Evolutionary conservation across 2,329 filamentous ascomycete genomes (phyloP), one percentile per base, ranked within the genome.

Genomic region (Apiospora arundinis): DNA sequence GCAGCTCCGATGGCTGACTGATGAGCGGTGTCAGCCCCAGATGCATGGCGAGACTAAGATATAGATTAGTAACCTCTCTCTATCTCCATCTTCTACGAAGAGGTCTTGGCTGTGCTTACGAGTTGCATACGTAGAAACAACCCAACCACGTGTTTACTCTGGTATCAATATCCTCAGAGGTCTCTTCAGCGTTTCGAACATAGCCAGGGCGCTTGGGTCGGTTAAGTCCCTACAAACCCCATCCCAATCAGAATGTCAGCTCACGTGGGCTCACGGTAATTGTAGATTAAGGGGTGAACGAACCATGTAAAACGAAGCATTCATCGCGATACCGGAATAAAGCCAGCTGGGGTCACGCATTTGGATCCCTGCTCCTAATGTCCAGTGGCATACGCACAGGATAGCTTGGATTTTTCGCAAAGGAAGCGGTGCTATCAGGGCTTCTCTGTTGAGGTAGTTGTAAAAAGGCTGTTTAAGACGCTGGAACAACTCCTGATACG

Each of bases 251-350:
- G 6, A 18, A 25, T 28, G 25, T 37, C 21, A 60, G 52, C 9
- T 21, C 2, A 21, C 18, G 16, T 37, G 3, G 2, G 9, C 0
- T 11, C 3, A 21, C 74, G 28, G 52, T 6, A 8, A 5, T 21
- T 60, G 52, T 21, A 6, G 9, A 37, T 4, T 11, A 4, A 16
- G 2, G 18, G 52, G 21, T 21, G 52, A 21, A 60, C 52, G 73
- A 48, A 77, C 75, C 75, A 79, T 76, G 45, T 74, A 78, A 4
- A 78, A 71, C 28, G 78, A 76, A 4, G 77, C 76, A 68, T 80
- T 79, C 8, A 78, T 72, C 25, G 78, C 77, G n/a, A 80, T 74
- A 1, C 78, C 78, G 32, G 74, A 77, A 69, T 79, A 79, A 23
- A 80, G 69, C 77, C 78, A 80, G 71, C 76, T 79, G 0, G 78